Evolutionary conservation across 2,329 filamentous ascomycete genomes (phyloP), one percentile per base, ranked within the genome.

Genomic region (Arthrocladium fulminans): DNA sequence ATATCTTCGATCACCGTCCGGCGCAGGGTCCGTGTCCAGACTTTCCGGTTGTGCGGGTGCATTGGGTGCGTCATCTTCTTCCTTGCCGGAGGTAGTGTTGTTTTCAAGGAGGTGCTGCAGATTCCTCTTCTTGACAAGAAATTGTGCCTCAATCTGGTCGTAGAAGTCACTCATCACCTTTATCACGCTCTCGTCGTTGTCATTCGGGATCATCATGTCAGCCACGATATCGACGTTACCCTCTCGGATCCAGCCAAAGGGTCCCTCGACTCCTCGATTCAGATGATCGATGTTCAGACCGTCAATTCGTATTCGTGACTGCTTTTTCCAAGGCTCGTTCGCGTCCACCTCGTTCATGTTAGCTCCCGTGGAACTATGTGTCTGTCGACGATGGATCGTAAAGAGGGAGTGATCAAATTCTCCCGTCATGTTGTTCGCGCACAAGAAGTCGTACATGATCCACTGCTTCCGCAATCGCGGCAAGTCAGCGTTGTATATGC

Each of bases 141-240:
- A 41, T 42, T 48, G 45, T 37, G 92, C 88, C 67, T 98, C 92
- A 62, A 98, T 79, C 52, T 88, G 86, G 64, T 97, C 90, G 66
- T 97, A 97, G 60, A 98, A 89, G 62, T 96, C 89, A n/a, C 85
- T 83, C 77, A 98, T 86, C 39, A 96, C 88, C 64, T 96, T 96
- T 20, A 84, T 84, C 48, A 98, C 83, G 54, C 89, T 86, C 53
- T 90, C 88, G 51, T 94, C 86, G 34, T 81, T 80, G 47, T 97
- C 92, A 25, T 81, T 80, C 0, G 92, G 92, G 53, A 98, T 86
- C 80, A 95, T 90, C 55, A 98, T 82, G 60, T 98, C 92, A 5
- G 92, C 86, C 12, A 97, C 83, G 53, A 98, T 95, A 63, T 98
- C 92, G 34, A 98, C 88, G 54, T 92, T 94, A 27, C 92, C 92